Conservation (phyloP, 2,329 filamentous ascomycete species). For the Paraconiothyrium sp. region DNA sequence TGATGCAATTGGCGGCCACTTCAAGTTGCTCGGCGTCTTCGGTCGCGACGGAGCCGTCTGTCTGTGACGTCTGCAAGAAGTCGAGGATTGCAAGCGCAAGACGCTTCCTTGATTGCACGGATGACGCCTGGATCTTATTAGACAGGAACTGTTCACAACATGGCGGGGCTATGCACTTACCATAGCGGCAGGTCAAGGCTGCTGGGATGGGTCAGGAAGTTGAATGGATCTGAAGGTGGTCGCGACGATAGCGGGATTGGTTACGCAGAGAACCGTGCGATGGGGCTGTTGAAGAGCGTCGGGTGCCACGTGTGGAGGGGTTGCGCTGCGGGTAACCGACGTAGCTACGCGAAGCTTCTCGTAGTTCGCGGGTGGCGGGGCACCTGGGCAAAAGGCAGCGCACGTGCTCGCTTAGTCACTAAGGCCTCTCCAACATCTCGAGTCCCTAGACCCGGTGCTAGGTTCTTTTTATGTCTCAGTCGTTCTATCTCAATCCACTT, state of each 20-base stretch:
- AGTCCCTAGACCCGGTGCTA: too few species aligned
- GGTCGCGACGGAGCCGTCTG: constrained; percentile 85
- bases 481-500: too few species aligned
- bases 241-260: not conserved
- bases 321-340: not conserved
- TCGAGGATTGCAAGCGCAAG: constrained; percentile 97
- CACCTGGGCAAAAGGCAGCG: too few species aligned
- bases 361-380: not conserved
- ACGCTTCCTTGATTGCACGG: constrained; percentile 73
- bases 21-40: constrained; percentile 96
- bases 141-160: constrained; percentile 15
- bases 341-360: constrained; percentile 7
- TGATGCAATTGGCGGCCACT: constrained; percentile 92
- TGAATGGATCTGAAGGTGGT: not conserved
- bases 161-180: constrained; percentile 31
- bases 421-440: too few species aligned
- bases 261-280: not conserved
- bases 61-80: constrained; percentile 84
- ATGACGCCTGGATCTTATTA: constrained; percentile 31
- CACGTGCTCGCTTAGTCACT: too few species aligned
- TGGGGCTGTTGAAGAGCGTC: not conserved
- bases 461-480: too few species aligned
- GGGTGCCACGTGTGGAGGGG: not conserved
- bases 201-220: not conserved
- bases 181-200: constrained; percentile 35